A percentile compares a stretch with the other conserved stretches of the same genome.
phyloP scores from a whole-genome alignment of 306 rosid species.

The Delonix regia region DNA sequence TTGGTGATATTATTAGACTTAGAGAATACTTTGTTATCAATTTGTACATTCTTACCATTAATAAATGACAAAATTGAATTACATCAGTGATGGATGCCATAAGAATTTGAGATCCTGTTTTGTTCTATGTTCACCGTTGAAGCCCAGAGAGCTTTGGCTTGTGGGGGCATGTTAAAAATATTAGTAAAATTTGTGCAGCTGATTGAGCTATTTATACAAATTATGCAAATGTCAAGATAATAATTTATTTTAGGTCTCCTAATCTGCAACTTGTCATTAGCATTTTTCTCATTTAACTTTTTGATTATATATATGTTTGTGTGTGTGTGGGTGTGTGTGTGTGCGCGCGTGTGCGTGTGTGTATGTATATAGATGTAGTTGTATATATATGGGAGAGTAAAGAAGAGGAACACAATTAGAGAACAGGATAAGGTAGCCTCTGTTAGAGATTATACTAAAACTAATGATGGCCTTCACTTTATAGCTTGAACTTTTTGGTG shows the following conservation, averaged over 20 bases:
- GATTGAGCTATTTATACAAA: no score
- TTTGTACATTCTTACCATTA: not conserved
- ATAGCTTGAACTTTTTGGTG: not conserved
- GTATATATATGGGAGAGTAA: not conserved
- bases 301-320: no score
- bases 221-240: no score
- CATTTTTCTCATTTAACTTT: no score
- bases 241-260: no score
- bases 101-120: not conserved
- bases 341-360: no score
- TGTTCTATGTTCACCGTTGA: not conserved
- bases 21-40: not conserved
- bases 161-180: not conserved
- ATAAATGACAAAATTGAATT: not conserved
- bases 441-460: not conserved
- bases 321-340: no score
- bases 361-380: no score
- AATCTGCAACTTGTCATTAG: no score
- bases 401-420: not conserved
- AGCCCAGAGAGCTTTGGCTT: not conserved
- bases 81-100: not conserved
- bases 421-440: not conserved
- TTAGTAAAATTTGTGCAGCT: not conserved
- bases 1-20: slow-evolving; percentile 1
- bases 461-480: not conserved